Conservation (phyloP, 306 rosid species). For the Quercus cerris region DNA sequence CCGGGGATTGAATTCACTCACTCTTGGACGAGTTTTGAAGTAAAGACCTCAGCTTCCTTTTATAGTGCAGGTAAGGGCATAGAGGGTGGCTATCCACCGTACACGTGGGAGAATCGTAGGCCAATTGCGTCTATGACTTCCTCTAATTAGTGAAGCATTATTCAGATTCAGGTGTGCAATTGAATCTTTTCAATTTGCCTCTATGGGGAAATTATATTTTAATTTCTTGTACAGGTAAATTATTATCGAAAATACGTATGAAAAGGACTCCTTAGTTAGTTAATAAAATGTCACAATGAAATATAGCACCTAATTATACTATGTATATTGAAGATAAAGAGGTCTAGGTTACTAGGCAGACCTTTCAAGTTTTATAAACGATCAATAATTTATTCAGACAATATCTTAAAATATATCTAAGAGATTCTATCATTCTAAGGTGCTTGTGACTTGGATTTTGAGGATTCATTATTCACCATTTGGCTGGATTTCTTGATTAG, state of each 20-base stretch:
- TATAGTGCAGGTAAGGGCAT: not conserved
- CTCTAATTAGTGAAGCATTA: not conserved
- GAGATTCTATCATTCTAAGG: not conserved
- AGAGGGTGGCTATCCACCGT: conserved; percentile 22
- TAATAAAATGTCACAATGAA: not conserved
- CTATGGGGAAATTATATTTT: not conserved
- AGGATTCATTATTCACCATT: no score
- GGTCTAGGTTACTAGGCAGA: no score
- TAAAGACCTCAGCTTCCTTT: not conserved
- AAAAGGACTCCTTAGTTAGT: not conserved
- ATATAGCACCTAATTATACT: no score
- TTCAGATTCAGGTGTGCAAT: not conserved
- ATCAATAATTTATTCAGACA: not conserved
- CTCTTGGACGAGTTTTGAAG: conserved; percentile 7
- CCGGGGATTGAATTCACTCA: not conserved
- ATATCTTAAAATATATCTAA: not conserved
- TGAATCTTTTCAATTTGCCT: not conserved
- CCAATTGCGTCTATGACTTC: not conserved
- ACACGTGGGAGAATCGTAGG: conserved; percentile 35
- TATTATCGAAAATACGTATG: not conserved
- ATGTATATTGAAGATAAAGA: no score
- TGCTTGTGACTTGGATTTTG: not conserved
- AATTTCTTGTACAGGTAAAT: not conserved
- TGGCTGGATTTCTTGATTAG: no score
- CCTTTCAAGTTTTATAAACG: not conserved